Base-by-base conservation (phyloP, 2,329 filamentous ascomycete species). In the Phialophora expanda region DNA sequence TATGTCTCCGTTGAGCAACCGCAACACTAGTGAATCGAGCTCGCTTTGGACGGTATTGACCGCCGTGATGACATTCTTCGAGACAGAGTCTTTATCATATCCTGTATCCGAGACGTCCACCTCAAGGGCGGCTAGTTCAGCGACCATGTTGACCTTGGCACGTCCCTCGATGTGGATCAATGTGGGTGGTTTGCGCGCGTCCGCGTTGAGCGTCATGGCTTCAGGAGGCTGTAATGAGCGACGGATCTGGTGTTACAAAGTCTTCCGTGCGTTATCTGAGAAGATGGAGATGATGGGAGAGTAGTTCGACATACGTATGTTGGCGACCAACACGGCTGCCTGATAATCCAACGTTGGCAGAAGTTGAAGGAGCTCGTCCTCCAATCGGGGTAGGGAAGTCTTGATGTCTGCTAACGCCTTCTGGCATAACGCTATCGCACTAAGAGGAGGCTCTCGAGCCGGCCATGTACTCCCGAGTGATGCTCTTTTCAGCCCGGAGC, bases 381-480 rank as follows among this genome's bases (percentile, higher is more conserved):
- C 53, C 53, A 30, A 41, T 20, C 26, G 28, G 41, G 20, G 22
- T 24, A 2, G 20, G 14, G 28, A 28, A 41, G 26, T 2, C 12
- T 50, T 12, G 12, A 20, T 20, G 44, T 46, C 11, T n/a, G n/a
- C 44, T 53, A 62, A 62, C 44, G 54, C 14, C 4, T 59, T 59
- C 20, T 9, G 53, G 51, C 20, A 51, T 30, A 30, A 28, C 41
- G 24, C 44, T 44, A 7, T 20, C 53, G 12, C 5, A 46, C 28
- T 67, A 53, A 59, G 34, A 56, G 34, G 61, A 62, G 11, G 64
- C 59, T 17, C 60, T 60, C 38, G 65, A 67, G n/a, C 62, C 62
- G 4, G 67, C 67, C 67, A 69, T 69, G 24, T 69, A 69, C 34
- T 67, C 67, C 17, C 62, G 41, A 8, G 62, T 56, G 9, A 67